Conservation (phyloP, 768 basidiomycete species). For the Russula lepida region DNA sequence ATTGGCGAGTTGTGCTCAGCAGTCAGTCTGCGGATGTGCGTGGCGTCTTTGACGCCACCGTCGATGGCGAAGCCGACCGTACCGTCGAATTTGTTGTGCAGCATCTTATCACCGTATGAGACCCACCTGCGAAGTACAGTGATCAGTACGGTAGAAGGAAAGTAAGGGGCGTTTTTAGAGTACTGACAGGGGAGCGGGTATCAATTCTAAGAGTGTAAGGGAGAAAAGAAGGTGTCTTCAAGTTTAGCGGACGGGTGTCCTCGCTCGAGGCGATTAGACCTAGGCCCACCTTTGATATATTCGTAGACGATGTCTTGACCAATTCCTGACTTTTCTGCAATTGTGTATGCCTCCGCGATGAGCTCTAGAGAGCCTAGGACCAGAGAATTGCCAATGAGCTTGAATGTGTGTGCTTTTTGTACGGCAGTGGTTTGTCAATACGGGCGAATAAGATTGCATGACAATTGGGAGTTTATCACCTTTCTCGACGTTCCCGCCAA, state of each 20-base stretch:
- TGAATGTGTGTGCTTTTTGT: slow-evolving; percentile 54
- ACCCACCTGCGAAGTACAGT: slow-evolving; percentile 33
- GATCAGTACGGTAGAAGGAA: not conserved
- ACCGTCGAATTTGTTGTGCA: slow-evolving; percentile 67
- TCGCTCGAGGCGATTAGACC: not conserved
- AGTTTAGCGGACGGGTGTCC: slow-evolving; percentile 15
- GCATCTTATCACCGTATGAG: slow-evolving; percentile 58
- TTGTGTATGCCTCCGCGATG: slow-evolving; percentile 74
- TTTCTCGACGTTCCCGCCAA: slow-evolving; percentile 82
- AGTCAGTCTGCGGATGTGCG: slow-evolving; percentile 65
- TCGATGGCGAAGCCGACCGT: slow-evolving; percentile 69
- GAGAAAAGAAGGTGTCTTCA: not conserved
- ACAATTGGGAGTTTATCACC: slow-evolving; percentile 37
- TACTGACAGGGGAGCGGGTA: slow-evolving; percentile 51
- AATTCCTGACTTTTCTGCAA: slow-evolving; percentile 79
- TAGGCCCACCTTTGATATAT: slow-evolving; percentile 46
- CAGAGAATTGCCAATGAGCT: slow-evolving; percentile 74
- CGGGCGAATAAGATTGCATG: not conserved
- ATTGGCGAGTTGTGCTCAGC: slow-evolving; percentile 58
- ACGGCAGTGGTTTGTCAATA: not conserved
- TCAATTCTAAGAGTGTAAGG: slow-evolving; percentile 38
- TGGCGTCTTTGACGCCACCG: slow-evolving; percentile 83
- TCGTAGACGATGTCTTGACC: slow-evolving; percentile 48
- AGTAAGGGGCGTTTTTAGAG: not conserved
- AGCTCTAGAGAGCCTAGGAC: slow-evolving; percentile 72